Evolutionary conservation across 495 filamentous ascomycete genomes (phyloP).

Genomic region (Hypoxylon intermedium): DNA sequence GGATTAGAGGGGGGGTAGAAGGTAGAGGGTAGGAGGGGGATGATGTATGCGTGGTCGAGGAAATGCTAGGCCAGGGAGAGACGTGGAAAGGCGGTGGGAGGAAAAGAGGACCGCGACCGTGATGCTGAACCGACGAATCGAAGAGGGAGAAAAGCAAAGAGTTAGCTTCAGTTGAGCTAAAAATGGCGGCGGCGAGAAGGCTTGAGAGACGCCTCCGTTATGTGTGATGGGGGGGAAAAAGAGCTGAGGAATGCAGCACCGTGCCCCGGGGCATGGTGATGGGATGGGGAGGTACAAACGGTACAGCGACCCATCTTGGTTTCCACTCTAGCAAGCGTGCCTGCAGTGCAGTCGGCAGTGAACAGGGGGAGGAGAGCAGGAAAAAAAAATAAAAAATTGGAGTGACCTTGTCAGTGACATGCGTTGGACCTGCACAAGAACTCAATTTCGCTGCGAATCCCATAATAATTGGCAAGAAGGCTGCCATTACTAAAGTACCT

Average conservation of each 20-base stretch:
- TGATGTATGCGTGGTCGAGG: conserved; percentile 10
- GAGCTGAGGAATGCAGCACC: conserved; percentile 27
- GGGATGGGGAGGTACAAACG: conserved; percentile 35
- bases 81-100: conserved; percentile 29
- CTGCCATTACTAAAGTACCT: conserved; percentile 23
- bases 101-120: conserved; percentile 26
- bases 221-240: conserved; percentile 14
- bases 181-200: conserved; percentile 22
- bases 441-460: conserved; percentile 32
- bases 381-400: conserved; percentile 24
- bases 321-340: conserved; percentile 23
- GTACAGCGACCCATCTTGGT: conserved; percentile 23
- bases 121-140: conserved; percentile 34
- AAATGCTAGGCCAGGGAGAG: conserved; percentile 4
- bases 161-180: conserved; percentile 9
- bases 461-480: conserved; percentile 30
- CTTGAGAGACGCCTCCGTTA: conserved; percentile 17
- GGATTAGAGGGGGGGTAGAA: conserved; percentile 9
- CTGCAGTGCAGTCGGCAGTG: conserved; percentile 8
- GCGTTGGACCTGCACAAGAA: conserved; percentile 25
- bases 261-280: conserved; percentile 31
- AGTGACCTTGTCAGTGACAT: conserved; percentile 27
- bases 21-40: conserved; percentile 11
- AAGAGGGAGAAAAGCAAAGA: conserved; percentile 28
- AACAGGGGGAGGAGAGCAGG: conserved; percentile 16